Evolutionary conservation across 1,284 basidiomycete genomes (phyloP).

Genomic region (Ustilago curta): DNA sequence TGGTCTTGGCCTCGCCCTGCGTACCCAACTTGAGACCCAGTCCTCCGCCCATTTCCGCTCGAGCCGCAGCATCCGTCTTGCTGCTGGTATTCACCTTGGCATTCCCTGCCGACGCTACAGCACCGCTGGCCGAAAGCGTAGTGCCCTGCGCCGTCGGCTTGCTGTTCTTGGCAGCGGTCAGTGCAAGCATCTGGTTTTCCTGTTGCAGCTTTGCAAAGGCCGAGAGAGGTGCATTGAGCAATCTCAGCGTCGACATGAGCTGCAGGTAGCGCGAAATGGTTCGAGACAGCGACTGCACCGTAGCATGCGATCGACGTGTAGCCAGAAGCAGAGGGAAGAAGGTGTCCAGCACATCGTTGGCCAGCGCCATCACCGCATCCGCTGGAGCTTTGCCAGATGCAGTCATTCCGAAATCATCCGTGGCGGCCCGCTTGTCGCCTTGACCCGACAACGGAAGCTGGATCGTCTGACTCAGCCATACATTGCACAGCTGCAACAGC

Average conservation of each 20-base stretch:
- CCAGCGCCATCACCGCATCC: conserved; percentile 33
- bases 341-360: conserved; percentile 51
- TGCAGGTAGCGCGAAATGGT: conserved; percentile 41
- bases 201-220: conserved; percentile 52
- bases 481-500: conserved; percentile 44
- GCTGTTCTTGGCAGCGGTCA: conserved; percentile 5
- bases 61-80: conserved; percentile 28
- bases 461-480: conserved; percentile 43
- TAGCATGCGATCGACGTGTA: conserved; percentile 33
- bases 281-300: conserved; percentile 36
- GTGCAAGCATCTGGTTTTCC: conserved; percentile 27
- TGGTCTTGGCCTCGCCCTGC: conserved; percentile 35
- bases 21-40: conserved; percentile 46
- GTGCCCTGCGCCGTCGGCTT: conserved; percentile 7
- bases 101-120: conserved; percentile 43
- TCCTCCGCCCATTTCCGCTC: conserved; percentile 56
- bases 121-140: conserved; percentile 29
- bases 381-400: conserved; percentile 14
- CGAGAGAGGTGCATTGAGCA: conserved; percentile 48
- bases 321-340: conserved; percentile 52
- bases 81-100: conserved; percentile 27
- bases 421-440: background rate
- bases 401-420: conserved; percentile 4
- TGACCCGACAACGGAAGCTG: conserved; percentile 19
- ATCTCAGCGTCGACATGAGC: conserved; percentile 27